A percentile compares a stretch with the other conserved stretches of the same genome.
phyloP scores from a whole-genome alignment of 768 basidiomycete species.

The Saitozyma podzolica region DNA sequence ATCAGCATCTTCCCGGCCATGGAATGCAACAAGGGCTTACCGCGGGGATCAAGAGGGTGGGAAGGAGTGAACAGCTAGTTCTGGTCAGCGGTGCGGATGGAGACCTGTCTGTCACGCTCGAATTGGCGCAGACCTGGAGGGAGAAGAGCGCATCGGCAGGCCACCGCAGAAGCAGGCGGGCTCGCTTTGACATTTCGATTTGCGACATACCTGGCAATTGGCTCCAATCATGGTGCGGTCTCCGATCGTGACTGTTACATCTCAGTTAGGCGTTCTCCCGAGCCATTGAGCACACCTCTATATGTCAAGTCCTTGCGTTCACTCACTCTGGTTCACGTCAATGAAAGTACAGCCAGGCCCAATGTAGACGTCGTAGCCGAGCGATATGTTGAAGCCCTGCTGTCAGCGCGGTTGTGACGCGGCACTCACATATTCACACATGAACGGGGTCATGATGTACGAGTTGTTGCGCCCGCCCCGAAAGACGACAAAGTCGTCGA shows the following conservation, averaged over 20 bases:
- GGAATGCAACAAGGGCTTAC: no score
- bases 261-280: no score
- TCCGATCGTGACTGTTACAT: conserved; percentile 42
- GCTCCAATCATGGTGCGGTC: conserved; percentile 48
- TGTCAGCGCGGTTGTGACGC: background rate
- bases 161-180: no score
- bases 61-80: conserved; percentile 34
- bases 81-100: no score
- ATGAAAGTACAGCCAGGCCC: conserved; percentile 40
- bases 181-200: no score
- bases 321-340: conserved; percentile 45
- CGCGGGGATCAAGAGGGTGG: conserved; percentile 27
- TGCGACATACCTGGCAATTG: no score
- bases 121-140: no score
- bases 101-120: no score
- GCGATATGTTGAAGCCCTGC: conserved; percentile 44
- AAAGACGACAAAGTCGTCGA: background rate
- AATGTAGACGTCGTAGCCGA: conserved; percentile 38
- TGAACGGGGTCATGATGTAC: conserved; percentile 29
- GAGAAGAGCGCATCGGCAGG: no score
- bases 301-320: no score
- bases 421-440: conserved; percentile 44
- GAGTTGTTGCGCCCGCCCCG: background rate
- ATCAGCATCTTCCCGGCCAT: no score
- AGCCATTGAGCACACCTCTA: no score